Percentiles rank a stretch among this genome's conserved stretches.
Evolutionary conservation across 2,329 filamentous ascomycete species (phyloP).

Genomic region (Sarocladiaceae sp.): DNA sequence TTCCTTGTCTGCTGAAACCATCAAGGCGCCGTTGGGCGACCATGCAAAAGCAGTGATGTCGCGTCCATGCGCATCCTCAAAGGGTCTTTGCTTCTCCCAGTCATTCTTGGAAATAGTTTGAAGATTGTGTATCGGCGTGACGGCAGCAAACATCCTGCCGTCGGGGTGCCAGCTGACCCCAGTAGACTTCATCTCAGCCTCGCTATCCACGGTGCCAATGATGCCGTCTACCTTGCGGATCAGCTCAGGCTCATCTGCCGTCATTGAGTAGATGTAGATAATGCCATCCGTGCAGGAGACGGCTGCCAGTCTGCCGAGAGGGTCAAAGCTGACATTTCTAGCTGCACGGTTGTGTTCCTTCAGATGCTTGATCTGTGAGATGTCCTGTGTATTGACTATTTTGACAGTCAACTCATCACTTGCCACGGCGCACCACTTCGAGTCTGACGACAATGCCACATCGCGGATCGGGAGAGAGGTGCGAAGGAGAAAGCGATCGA

Average conservation of each 20-base stretch:
- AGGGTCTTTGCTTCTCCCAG: slow-evolving; percentile 79
- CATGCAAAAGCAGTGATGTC: slow-evolving; percentile 84
- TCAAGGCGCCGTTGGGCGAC: slow-evolving; percentile 89
- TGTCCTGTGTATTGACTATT: slow-evolving; percentile 76
- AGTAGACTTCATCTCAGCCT: slow-evolving; percentile 60
- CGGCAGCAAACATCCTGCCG: slow-evolving; percentile 80
- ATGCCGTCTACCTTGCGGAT: slow-evolving; percentile 80
- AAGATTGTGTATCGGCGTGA: slow-evolving; percentile 75
- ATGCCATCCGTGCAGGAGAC: slow-evolving; percentile 85
- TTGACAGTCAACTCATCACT: slow-evolving; percentile 94
- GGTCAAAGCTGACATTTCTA: slow-evolving; percentile 89
- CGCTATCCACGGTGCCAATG: slow-evolving; percentile 71
- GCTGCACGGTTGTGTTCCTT: slow-evolving; percentile 79
- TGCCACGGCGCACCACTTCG: slow-evolving; percentile 87
- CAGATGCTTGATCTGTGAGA: slow-evolving; percentile 67
- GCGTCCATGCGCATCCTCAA: slow-evolving; percentile 71
- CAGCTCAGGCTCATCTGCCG: slow-evolving; percentile 70
- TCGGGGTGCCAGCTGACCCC: slow-evolving; percentile 88
- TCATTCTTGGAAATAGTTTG: slow-evolving; percentile 83
- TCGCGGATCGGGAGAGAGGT: slow-evolving; percentile 83
- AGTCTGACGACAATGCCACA: slow-evolving; percentile 73
- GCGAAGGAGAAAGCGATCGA: slow-evolving; percentile 77
- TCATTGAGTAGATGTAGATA: slow-evolving; percentile 83
- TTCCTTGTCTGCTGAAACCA: slow-evolving; percentile 65
- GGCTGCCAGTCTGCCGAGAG: slow-evolving; percentile 66